Conservation (phyloP, 768 basidiomycete species). For the Naganishia friedmannii region DNA sequence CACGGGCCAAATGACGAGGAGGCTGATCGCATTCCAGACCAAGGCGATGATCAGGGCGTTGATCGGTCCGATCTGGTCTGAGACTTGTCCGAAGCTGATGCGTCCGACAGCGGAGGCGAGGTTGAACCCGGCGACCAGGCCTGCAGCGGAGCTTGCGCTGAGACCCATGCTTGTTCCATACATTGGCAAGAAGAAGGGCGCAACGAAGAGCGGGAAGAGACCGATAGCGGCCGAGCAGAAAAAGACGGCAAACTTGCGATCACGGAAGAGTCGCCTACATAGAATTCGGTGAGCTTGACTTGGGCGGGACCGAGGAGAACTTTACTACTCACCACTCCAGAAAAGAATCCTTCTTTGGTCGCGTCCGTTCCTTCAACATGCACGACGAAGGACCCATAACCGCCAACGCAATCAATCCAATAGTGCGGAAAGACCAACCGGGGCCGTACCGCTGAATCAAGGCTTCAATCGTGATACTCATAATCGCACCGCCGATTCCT, state of each 20-base stretch:
- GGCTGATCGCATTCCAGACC: conserved; percentile 51
- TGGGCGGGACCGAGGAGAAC: not conserved
- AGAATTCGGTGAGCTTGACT: not conserved
- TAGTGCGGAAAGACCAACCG: conserved; percentile 39
- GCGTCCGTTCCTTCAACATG: conserved; percentile 32
- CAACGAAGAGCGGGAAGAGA: conserved; percentile 35
- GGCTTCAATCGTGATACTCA: conserved; percentile 31
- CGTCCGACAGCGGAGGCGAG: conserved; percentile 44
- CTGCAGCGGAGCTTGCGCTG: conserved; percentile 28
- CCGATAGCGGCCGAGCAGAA: conserved; percentile 26
- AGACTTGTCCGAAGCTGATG: conserved; percentile 52
- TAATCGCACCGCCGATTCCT: conserved; percentile 38
- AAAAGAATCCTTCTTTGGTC: conserved; percentile 25
- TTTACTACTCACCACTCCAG: conserved; percentile 35
- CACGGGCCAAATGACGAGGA: conserved; percentile 54
- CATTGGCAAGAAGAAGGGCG: conserved; percentile 47
- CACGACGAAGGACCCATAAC: conserved; percentile 30
- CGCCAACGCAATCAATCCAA: conserved; percentile 33
- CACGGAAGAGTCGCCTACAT: conserved; percentile 1
- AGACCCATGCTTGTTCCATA: conserved; percentile 39
- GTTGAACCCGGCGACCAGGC: conserved; percentile 42
- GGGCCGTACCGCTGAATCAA: conserved; percentile 32
- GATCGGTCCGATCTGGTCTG: conserved; percentile 54
- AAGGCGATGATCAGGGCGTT: conserved; percentile 54
- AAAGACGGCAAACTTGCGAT: not conserved